Evolutionary conservation across 176 grass and related monocot species (phyloP), one percentile per base, ranked within the genome.

Genomic region (Juncus effusus): DNA sequence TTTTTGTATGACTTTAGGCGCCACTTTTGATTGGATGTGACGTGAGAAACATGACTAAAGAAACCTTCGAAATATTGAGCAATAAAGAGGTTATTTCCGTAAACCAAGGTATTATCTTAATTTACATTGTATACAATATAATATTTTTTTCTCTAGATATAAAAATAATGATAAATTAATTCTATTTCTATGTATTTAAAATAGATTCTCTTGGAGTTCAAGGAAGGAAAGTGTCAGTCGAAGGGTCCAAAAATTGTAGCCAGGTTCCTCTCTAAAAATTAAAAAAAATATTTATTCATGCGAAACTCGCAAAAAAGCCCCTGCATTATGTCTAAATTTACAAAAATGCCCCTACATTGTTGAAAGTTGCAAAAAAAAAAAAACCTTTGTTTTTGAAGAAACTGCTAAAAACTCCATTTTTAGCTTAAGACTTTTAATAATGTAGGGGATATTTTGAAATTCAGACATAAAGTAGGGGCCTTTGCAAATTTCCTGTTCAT

Each of bases 11-110:
- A 19, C 59, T 91, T 83, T 87, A 97, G 93, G 85, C 93, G n/a
- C 93, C 93, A 74, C 72, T 97, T 83, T 84, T 97, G 74, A 75
- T 97, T 73, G 93, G 93, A 59, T 97, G 88, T 66, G 93, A 97
- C 81, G 93, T 97, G 50, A 91, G 85, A 82, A 92, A 97, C 36
- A 89, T 97, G 85, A 89, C 85, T 80, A 72, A 70, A 74, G 54
- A 97, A 78, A 92, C 93, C 54, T 42, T 75, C 42, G 74, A 92
- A 78, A 92, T 97, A 67, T 76, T 97, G 72, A 86, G 80, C 82
- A 97, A 97, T 72, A 66, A 82, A 67, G 93, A 97, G 77, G 78
- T 97, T 59, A 92, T 97, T 73, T 55, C 90, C 64, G 80, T 92
- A 41, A 97, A 97, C 67, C 93, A 92, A 97, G 93, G 93, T 97